A percentile compares a stretch with the other conserved stretches of the same genome.
Conservation (phyloP, 192 early-diverging fungal genomes). For the Glomus cerebriforme region DNA sequence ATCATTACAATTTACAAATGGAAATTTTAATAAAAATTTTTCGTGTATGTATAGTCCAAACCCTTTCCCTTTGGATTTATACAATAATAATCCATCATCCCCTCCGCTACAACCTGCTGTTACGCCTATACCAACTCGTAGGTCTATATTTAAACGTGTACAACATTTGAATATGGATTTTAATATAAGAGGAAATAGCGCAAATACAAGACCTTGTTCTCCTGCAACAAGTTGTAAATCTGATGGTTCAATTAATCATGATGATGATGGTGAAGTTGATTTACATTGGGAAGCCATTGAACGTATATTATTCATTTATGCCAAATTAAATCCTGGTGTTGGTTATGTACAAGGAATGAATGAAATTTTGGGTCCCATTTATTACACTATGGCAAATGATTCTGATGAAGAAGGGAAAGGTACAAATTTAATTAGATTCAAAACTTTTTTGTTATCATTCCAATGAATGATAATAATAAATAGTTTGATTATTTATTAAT, state of each 20-base stretch:
- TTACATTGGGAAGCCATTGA: conserved; percentile 81
- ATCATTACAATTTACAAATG: conserved; percentile 10
- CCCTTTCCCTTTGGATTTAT: conserved; percentile 22
- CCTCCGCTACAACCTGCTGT: conserved; percentile 25
- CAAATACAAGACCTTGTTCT: conserved; percentile 7
- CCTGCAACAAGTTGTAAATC: conserved; percentile 6
- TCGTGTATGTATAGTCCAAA: conserved; percentile 16
- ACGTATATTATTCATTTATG: conserved; percentile 77
- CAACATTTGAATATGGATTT: conserved; percentile 67
- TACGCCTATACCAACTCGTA: conserved; percentile 48
- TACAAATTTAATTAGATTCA: conserved; percentile 20
- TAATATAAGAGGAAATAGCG: conserved; percentile 50
- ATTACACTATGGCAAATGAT: conserved; percentile 73
- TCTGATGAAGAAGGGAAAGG: conserved; percentile 47
- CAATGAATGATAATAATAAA: background rate
- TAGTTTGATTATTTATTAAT: background rate
- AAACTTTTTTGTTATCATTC: background rate
- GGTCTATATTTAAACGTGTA: conserved; percentile 65
- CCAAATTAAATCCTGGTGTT: conserved; percentile 77
- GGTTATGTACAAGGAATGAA: conserved; percentile 93
- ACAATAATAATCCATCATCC: background rate
- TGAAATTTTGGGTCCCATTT: conserved; percentile 78
- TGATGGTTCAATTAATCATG: background rate
- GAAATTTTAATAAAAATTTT: background rate
- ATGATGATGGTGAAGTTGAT: conserved; percentile 47